These are phyloP conservation scores for Dactylellina haptotyla DNA, from an alignment of 2,329 filamentous ascomycete genomes.

Conservation along the genomic window DNA sequence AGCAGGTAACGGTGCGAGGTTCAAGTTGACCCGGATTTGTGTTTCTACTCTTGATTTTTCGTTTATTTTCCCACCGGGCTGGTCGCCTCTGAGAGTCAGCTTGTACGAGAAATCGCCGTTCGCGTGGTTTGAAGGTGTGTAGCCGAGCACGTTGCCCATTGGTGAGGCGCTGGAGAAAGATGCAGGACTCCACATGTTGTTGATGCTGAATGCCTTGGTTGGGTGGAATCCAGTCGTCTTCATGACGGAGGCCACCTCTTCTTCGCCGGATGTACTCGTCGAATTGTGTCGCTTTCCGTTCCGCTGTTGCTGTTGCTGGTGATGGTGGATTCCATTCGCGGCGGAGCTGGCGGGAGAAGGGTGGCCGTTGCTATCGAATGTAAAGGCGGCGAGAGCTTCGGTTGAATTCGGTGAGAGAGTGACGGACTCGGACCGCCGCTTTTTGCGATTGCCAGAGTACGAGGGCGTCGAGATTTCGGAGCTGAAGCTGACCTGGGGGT, in stretches of 20 bases:
- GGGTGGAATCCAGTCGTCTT: conserved; percentile 47
- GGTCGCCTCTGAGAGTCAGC: conserved; percentile 62
- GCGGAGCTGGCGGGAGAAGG: conserved; percentile 46
- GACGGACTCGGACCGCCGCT: conserved; percentile 44
- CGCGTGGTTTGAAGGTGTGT: conserved; percentile 11
- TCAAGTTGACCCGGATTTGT: conserved; percentile 88
- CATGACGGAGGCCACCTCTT: conserved; percentile 32
- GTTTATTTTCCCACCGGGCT: conserved; percentile 60
- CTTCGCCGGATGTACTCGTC: conserved; percentile 42
- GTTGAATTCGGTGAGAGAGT: conserved; percentile 44
- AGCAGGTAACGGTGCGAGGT: conserved; percentile 77
- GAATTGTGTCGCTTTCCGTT: conserved; percentile 43
- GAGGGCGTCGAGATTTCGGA: conserved; percentile 29
- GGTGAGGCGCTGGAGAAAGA: conserved; percentile 49
- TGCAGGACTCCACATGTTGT: conserved; percentile 47
- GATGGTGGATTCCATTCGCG: conserved; percentile 38
- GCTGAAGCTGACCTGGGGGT: conserved; percentile 40
- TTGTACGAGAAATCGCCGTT: conserved; percentile 38
- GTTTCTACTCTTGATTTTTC: conserved; percentile 92
- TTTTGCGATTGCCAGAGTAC: conserved; percentile 28
- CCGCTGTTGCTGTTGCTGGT: conserved; percentile 14
- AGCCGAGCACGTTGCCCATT: conserved; percentile 39
- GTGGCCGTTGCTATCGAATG: conserved; percentile 40
- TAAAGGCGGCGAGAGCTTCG: conserved; percentile 41
- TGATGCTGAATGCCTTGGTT: conserved; percentile 33